Evolutionary conservation across 495 filamentous ascomycete genomes (phyloP).

Genomic region (Lasiosphaeria miniovina): DNA sequence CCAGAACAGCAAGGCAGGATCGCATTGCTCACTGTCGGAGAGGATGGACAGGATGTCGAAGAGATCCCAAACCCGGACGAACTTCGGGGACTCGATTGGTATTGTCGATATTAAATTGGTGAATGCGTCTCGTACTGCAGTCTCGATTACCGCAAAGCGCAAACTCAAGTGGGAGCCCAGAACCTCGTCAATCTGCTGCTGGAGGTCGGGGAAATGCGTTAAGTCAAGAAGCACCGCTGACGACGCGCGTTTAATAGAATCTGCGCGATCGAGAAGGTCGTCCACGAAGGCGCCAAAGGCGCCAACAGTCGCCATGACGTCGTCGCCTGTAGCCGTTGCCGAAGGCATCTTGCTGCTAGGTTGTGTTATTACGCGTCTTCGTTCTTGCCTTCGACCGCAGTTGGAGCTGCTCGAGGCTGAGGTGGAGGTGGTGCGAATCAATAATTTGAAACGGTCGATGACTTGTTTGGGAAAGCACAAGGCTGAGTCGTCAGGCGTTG

Average conservation of each 20-base stretch:
- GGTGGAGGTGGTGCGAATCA: no score
- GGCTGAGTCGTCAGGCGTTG: no score
- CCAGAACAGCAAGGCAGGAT: slow-evolving; percentile 79
- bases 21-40: slow-evolving; percentile 81
- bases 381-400: neutral
- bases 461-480: no score
- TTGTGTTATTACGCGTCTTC: neutral
- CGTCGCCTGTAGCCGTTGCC: slow-evolving; percentile 38
- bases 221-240: slow-evolving; percentile 72
- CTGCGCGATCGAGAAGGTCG: slow-evolving; percentile 62
- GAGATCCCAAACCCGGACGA: slow-evolving; percentile 86
- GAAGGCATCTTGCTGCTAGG: slow-evolving; percentile 39
- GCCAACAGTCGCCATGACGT: slow-evolving; percentile 51
- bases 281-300: slow-evolving; percentile 55
- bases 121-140: slow-evolving; percentile 73
- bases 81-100: slow-evolving; percentile 67
- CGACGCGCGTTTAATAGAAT: slow-evolving; percentile 58
- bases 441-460: no score
- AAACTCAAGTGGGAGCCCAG: slow-evolving; percentile 25
- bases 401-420: no score
- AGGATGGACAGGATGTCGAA: slow-evolving; percentile 85
- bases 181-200: slow-evolving; percentile 38
- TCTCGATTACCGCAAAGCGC: slow-evolving; percentile 68
- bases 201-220: slow-evolving; percentile 51
- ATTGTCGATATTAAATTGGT: slow-evolving; percentile 65